Percentiles rank a stretch among this genome's conserved stretches.
These are phyloP conservation scores for Penicillium longicatenatum DNA, from an alignment of 495 filamentous ascomycete species.

Conservation along the genomic window DNA sequence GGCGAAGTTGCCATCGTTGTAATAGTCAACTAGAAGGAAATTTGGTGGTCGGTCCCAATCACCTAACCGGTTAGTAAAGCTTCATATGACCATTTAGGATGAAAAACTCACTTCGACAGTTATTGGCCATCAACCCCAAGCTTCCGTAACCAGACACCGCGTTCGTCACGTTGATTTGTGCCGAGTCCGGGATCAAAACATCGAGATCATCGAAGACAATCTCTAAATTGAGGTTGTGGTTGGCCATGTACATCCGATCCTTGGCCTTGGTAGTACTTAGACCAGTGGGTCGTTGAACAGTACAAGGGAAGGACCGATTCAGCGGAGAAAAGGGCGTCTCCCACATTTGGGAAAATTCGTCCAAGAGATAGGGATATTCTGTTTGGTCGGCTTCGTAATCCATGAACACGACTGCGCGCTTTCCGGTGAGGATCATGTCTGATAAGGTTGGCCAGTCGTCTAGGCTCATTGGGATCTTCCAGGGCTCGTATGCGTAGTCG, in stretches of 20 bases:
- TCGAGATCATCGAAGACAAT: slow-evolving; percentile 59
- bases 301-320: slow-evolving; percentile 60
- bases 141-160: slow-evolving; percentile 63
- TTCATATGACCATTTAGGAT: background rate
- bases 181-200: slow-evolving; percentile 74
- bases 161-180: slow-evolving; percentile 69
- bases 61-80: slow-evolving; percentile 18
- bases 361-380: slow-evolving; percentile 66
- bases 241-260: slow-evolving; percentile 80
- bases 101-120: slow-evolving; percentile 61
- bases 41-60: slow-evolving; percentile 76
- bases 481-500: slow-evolving; percentile 70
- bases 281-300: slow-evolving; percentile 59
- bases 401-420: slow-evolving; percentile 66
- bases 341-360: slow-evolving; percentile 68
- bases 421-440: slow-evolving; percentile 70
- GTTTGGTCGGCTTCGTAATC: slow-evolving; percentile 86
- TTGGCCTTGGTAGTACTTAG: slow-evolving; percentile 52
- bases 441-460: slow-evolving; percentile 84
- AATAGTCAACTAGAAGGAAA: slow-evolving; percentile 89
- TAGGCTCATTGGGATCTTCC: slow-evolving; percentile 65
- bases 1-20: slow-evolving; percentile 66
- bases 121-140: slow-evolving; percentile 66
- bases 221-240: slow-evolving; percentile 86
- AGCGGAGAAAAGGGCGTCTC: slow-evolving; percentile 68